phyloP scores from a whole-genome alignment of 1,284 basidiomycete species.

The Rhodotorula sp. region DNA sequence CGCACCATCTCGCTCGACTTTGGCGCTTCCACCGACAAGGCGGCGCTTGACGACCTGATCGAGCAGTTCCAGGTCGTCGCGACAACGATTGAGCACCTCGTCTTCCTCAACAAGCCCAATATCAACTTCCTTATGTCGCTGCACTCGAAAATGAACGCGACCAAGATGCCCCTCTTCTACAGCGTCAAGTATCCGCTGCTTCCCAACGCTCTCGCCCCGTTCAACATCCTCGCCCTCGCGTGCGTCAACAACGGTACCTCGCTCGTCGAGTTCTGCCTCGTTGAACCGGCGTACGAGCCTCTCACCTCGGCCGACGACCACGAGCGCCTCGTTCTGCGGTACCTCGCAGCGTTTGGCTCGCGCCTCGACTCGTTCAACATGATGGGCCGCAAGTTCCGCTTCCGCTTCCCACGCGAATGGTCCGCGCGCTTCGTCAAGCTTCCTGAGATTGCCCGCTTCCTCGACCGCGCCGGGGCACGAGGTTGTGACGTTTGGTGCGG shows the following conservation, averaged over 20 bases:
- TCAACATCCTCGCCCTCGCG: conserved; percentile 35
- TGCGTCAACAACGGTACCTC: conserved; percentile 34
- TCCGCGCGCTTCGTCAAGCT: conserved; percentile 17
- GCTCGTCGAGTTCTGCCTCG: conserved; percentile 26
- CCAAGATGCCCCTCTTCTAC: conserved; percentile 32
- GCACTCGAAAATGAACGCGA: conserved; percentile 32
- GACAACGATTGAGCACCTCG: conserved; percentile 22
- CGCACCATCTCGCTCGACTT: conserved; percentile 28
- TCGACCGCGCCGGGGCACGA: conserved; percentile 26
- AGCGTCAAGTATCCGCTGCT: conserved; percentile 28
- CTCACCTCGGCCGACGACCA: conserved; percentile 13
- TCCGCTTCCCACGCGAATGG: conserved; percentile 34
- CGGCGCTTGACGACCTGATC: conserved; percentile 26
- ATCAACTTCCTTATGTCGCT: conserved; percentile 35
- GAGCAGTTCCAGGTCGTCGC: conserved; percentile 28
- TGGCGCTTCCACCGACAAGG: conserved; percentile 7
- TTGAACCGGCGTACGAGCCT: conserved; percentile 18
- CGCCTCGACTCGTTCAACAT: conserved; percentile 36
- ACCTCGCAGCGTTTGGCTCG: conserved; percentile 32
- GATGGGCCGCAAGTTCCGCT: conserved; percentile 26
- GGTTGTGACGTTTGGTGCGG: conserved; percentile 35
- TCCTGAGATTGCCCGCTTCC: conserved; percentile 32
- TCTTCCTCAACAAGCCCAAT: conserved; percentile 32
- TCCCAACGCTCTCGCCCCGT: conserved; percentile 33
- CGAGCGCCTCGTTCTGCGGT: conserved; percentile 27